These are phyloP conservation scores for Dryadomyces quercus-mongolicae DNA, from an alignment of 2,329 filamentous ascomycete species.

Conservation along the genomic window DNA sequence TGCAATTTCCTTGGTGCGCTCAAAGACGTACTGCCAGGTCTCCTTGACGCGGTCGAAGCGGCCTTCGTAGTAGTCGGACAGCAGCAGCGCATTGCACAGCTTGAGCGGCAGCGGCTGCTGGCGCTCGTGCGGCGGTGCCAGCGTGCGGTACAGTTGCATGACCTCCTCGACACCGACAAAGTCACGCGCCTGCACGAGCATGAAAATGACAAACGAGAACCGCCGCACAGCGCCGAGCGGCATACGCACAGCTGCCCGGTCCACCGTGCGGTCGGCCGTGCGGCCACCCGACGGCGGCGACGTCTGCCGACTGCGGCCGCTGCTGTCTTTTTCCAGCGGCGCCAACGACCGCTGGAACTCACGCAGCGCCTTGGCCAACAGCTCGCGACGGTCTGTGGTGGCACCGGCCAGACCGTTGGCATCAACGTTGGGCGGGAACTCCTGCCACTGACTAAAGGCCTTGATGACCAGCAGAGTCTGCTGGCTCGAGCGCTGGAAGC, in stretches of 20 bases:
- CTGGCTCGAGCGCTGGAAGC: constrained; percentile 29
- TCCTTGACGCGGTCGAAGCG: constrained; percentile 48
- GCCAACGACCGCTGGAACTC: constrained; percentile 30
- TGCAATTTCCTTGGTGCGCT: constrained; percentile 33
- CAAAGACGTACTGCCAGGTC: constrained; percentile 53
- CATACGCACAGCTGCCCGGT: too few relatives aligned
- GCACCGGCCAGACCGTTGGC: background rate
- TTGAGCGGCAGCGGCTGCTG: constrained; percentile 32
- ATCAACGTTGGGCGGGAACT: constrained; percentile 14
- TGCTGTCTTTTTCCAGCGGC: constrained; percentile 1
- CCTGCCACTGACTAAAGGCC: constrained; percentile 24
- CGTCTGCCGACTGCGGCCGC: too few relatives aligned
- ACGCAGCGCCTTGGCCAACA: constrained; percentile 21
- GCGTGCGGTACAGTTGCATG: constrained; percentile 31
- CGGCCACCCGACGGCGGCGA: constrained; percentile 11
- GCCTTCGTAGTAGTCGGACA: constrained; percentile 43
- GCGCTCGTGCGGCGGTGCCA: constrained; percentile 13
- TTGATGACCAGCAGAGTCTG: constrained; percentile 30
- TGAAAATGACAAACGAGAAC: constrained; percentile 28
- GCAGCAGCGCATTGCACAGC: constrained; percentile 56
- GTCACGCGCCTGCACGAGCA: constrained; percentile 27
- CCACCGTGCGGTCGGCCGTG: constrained; percentile 11
- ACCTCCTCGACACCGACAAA: constrained; percentile 27
- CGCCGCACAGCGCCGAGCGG: constrained; percentile 14
- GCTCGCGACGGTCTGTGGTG: constrained; percentile 13